Evolutionary conservation across 306 rosid species (phyloP), one percentile per base, ranked within the genome.

Genomic region (Cercis canadensis): DNA sequence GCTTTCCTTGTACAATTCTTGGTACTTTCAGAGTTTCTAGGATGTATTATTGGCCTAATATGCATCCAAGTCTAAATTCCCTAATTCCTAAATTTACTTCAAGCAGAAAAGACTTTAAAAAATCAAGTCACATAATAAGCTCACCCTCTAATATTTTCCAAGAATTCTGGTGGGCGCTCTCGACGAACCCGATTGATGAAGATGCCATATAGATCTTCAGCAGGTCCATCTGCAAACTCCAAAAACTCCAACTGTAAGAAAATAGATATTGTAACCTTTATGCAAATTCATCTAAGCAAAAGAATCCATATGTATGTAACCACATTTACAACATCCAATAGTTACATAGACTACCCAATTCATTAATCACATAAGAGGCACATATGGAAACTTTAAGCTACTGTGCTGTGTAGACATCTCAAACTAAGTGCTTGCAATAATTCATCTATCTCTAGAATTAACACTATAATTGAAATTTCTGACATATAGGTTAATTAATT

Each of bases 141-240:
- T 93, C 75, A 90, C 98, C 97, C 98, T 87, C 92, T 85, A 76
- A 93, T 72, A 78, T 75, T 85, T 58, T 88, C 96, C 84, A 82
- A 77, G 16, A 84, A 63, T 52, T 90, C 97, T 18, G 96, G 96
- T 5, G 96, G 92, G 34, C 96, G 96, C 89, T 88, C 97, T 55
- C 89, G 84, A 31, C 97, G 97, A 82, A 93, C 94, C 65, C 92
- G 87, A 77, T 88, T 87, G 64, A 93, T 93, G 81, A 93, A 93
- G 69, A 93, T 84, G 54, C 98, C 98, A 73, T 87, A 93, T 14
- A 93, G 70, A 80, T 92, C 96, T 79, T 93, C 98, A 31, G 98
- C 98, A 1, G 97, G 98, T 33, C 97, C 98, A 87, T 93, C 98
- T 93, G 82, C 67, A 71, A 49, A 80, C 33, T 45, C 64, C 60